Evolutionary conservation across 148 eudicot species (phyloP).

Genomic region (Amaranthus palmeri): DNA sequence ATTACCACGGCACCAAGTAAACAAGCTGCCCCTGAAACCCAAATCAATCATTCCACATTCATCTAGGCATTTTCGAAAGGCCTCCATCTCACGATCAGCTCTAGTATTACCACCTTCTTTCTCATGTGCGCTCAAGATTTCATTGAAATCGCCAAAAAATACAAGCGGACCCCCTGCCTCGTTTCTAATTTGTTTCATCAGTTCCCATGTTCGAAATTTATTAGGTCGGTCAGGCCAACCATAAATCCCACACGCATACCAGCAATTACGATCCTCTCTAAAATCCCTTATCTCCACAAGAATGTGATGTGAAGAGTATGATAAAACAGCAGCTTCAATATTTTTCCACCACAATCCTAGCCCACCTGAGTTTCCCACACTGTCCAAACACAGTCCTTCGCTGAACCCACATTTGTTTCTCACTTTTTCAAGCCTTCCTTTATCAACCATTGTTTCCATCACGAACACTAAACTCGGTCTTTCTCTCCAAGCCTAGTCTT

Average conservation of each 20-base stretch:
- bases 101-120: background rate
- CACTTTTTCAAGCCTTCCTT: background rate
- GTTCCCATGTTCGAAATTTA: too few relatives aligned
- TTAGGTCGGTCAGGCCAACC: too few relatives aligned
- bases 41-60: background rate
- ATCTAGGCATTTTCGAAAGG: background rate
- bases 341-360: background rate
- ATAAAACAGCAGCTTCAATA: background rate
- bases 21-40: background rate
- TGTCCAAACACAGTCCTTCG: background rate
- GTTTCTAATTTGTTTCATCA: too few relatives aligned
- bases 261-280: too few relatives aligned
- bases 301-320: background rate
- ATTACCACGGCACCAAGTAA: background rate
- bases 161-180: too few relatives aligned
- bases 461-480: background rate
- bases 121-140: background rate
- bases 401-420: background rate
- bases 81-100: background rate
- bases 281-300: background rate
- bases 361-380: background rate
- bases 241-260: too few relatives aligned
- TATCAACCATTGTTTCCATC: background rate
- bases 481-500: background rate
- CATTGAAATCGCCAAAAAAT: too few relatives aligned